Percentiles rank a stretch among this genome's conserved stretches.
These are phyloP conservation scores for Vachellia pachyceras DNA, from an alignment of 306 rosid species.

Conservation along the genomic window DNA sequence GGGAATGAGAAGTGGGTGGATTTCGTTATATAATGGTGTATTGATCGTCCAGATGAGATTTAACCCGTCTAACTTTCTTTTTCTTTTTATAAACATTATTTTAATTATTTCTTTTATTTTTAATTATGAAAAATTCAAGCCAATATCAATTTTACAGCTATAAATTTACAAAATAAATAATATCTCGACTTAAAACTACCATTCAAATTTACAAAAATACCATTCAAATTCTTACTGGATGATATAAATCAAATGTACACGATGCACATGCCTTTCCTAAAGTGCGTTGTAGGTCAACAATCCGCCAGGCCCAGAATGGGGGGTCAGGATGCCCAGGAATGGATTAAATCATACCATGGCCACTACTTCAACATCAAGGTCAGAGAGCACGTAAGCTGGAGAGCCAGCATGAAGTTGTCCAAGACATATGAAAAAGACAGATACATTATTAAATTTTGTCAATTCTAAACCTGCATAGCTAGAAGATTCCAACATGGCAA, in stretches of 20 bases:
- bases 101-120: not conserved
- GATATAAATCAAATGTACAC: not conserved
- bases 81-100: not conserved
- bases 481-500: not conserved
- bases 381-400: not conserved
- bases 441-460: constrained; percentile 11
- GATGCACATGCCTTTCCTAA: not conserved
- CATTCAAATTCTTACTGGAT: not conserved
- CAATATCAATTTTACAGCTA: not conserved
- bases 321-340: not conserved
- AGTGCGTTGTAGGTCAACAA: not conserved
- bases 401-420: constrained; percentile 8
- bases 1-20: not conserved
- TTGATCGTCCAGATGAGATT: not conserved
- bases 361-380: constrained; percentile 7
- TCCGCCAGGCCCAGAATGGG: too few species aligned
- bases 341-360: not conserved
- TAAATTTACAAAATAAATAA: not conserved
- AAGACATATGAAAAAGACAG: constrained; percentile 15
- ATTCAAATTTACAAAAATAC: not conserved
- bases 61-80: not conserved
- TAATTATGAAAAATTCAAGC: not conserved
- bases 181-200: not conserved
- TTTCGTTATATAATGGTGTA: not conserved
- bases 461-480: constrained; percentile 11